A percentile compares a stretch with the other conserved stretches of the same genome.
Evolutionary conservation across 306 rosid genomes (phyloP).

Genomic region (Sesbania bispinosa): DNA sequence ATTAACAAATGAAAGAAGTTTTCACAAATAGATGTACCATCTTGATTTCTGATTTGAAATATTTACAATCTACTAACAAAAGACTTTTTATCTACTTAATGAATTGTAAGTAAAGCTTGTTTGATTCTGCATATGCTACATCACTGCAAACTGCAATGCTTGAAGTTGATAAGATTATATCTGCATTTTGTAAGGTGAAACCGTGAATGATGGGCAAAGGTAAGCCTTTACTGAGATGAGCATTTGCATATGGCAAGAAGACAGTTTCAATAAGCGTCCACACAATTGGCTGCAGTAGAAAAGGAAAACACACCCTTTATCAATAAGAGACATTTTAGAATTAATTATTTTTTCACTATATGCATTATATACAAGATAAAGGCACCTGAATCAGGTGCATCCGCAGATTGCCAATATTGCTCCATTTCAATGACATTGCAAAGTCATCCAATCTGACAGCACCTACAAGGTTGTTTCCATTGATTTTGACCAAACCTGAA

Average conservation of each 20-base stretch:
- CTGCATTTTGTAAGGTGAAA: slow-evolving; percentile 60
- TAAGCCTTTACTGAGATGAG: slow-evolving; percentile 63
- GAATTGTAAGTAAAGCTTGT: slow-evolving; percentile 13
- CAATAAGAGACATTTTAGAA: not conserved
- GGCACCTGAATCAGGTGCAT: slow-evolving; percentile 78
- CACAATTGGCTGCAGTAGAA: slow-evolving; percentile 61
- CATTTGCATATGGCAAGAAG: slow-evolving; percentile 68
- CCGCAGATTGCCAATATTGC: slow-evolving; percentile 71
- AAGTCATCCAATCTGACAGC: slow-evolving; percentile 54
- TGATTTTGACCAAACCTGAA: slow-evolving; percentile 54
- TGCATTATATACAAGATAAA: not conserved
- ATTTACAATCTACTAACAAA: slow-evolving; percentile 21
- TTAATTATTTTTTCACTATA: not conserved
- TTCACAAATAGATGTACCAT: slow-evolving; percentile 26
- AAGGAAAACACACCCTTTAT: slow-evolving; percentile 9
- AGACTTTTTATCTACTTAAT: not conserved
- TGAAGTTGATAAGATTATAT: slow-evolving; percentile 54
- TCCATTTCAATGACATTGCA: slow-evolving; percentile 82
- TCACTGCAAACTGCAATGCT: slow-evolving; percentile 70
- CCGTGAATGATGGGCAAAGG: slow-evolving; percentile 80
- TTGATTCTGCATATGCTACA: slow-evolving; percentile 35
- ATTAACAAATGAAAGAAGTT: slow-evolving; percentile 12
- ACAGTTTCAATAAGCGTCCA: slow-evolving; percentile 70
- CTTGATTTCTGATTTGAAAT: slow-evolving; percentile 11
- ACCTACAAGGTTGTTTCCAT: slow-evolving; percentile 75